Evolutionary conservation across 345 rosid species (phyloP).

Genomic region (Zanthoxylum bungeanum): DNA sequence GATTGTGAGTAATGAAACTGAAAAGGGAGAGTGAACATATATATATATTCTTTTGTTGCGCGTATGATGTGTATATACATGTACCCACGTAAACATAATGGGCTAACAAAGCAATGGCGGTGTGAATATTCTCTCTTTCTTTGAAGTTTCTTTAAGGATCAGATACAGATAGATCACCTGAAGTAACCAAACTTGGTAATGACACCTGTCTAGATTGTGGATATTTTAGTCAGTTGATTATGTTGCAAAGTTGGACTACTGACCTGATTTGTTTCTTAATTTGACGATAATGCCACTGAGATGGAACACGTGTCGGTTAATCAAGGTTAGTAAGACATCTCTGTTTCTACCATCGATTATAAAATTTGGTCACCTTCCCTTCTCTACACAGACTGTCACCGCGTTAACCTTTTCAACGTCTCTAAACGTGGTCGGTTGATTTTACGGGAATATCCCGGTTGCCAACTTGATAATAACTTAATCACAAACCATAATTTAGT

Average conservation of each 20-base stretch:
- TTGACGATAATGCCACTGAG: not conserved
- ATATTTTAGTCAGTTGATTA: not conserved
- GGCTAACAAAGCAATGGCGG: constrained; percentile 12
- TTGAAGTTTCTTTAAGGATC: constrained; percentile 20
- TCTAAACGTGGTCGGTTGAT: constrained; percentile 2
- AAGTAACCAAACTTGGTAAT: not conserved
- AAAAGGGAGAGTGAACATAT: constrained; percentile 9
- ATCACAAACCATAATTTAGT: too few relatives aligned
- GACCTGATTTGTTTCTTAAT: not conserved
- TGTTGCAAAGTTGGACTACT: not conserved
- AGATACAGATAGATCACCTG: not conserved
- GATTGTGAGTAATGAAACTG: constrained; percentile 9
- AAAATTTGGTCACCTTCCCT: constrained; percentile 14
- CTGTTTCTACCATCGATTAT: constrained; percentile 15
- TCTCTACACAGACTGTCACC: constrained; percentile 11
- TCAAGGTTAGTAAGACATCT: constrained; percentile 25
- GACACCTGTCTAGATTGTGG: constrained; percentile 10
- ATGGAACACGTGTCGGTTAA: constrained; percentile 16
- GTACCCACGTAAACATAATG: not conserved
- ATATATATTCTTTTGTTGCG: not conserved
- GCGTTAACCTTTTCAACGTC: constrained; percentile 13
- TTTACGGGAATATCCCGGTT: too few relatives aligned
- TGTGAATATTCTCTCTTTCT: constrained; percentile 6
- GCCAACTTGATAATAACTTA: too few relatives aligned
- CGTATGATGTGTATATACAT: not conserved